Evolutionary conservation across 2,329 filamentous ascomycete genomes (phyloP), one percentile per base, ranked within the genome.

Genomic region (Trichoderma breve): DNA sequence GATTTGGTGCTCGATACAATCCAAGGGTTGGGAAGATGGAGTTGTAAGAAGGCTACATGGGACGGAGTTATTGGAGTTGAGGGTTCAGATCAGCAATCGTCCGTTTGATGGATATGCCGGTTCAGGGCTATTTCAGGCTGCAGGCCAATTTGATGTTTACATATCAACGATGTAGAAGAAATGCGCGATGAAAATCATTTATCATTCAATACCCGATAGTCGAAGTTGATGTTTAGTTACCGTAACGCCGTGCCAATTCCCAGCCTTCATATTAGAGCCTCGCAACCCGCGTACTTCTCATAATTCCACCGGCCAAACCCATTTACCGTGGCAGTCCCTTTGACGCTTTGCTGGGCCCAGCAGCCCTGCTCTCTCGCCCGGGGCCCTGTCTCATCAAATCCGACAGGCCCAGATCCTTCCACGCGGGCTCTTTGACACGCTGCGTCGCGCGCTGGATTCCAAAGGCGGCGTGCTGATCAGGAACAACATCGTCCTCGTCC

Each of bases 401-500:
- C 6, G 85, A 86, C n/a, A 96, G 83, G 0, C 92, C 92, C 7
- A 95, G 82, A 78, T 96, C 93, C 79, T 91, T 91, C 93, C 93
- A 97, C 8, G 90, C 90, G 1, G 91, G 86, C 82, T 94, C 92
- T 77, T 87, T 88, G 76, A 85, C 86, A 74, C 88, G 87, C 82
- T 94, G 91, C 18, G 92, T 95, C 11, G 93, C 93, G 75, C 92
- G 88, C 80, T 93, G 90, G 77, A 97, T 96, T 51, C 93, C 93
- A 80, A 96, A 96, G 0, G 93, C 93, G 14, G 93, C 93, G 79
- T 96, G 93, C 82, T 96, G 93, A 81, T 96, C 93, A 0, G 93
- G 93, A 5, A 96, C 93, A 4, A 96, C 92, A 78, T 96, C 93
- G 78, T 96, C 93, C 82, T 96, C 93, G 80, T 96, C 93, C 81